phyloP scores from a whole-genome alignment of 2,329 filamentous ascomycete species.

The Acrodontium crateriforme region DNA sequence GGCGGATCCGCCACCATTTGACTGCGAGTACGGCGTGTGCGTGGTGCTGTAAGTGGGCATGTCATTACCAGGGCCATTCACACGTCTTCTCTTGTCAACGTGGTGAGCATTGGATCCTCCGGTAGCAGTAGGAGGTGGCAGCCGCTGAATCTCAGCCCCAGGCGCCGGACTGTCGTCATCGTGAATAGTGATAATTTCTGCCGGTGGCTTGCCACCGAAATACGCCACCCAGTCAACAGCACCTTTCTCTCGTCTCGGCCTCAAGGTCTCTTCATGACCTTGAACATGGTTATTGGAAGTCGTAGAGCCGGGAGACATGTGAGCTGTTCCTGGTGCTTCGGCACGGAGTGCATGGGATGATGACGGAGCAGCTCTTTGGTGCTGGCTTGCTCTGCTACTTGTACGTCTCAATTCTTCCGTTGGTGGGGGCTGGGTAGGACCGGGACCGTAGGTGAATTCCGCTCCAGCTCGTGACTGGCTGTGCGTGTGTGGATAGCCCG shows the following conservation, averaged over 20 bases:
- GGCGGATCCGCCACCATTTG: slow-evolving; percentile 47
- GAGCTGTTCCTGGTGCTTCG: slow-evolving; percentile 5
- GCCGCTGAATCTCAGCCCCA: slow-evolving; percentile 8
- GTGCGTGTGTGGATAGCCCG: slow-evolving; percentile 9
- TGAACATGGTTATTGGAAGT: no score
- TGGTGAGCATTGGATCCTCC: slow-evolving; percentile 2
- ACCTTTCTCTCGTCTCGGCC: neutral
- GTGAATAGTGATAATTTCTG: slow-evolving; percentile 40
- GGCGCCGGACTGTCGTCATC: slow-evolving; percentile 28
- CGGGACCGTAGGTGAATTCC: no score
- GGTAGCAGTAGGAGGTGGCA: slow-evolving; percentile 3
- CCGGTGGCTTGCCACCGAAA: slow-evolving; percentile 27
- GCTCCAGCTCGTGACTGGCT: slow-evolving; percentile 14
- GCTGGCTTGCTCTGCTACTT: slow-evolving; percentile 14
- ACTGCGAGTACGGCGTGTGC: slow-evolving; percentile 59
- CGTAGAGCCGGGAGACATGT: slow-evolving; percentile 5
- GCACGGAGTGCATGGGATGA: slow-evolving; percentile 14
- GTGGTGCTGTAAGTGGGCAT: slow-evolving; percentile 19
- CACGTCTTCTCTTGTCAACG: slow-evolving; percentile 57
- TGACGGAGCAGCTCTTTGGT: slow-evolving; percentile 10
- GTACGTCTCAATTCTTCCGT: slow-evolving; percentile 16
- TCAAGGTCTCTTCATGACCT: no score
- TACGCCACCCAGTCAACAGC: slow-evolving; percentile 23
- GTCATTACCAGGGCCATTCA: slow-evolving; percentile 29
- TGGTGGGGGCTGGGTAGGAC: no score